Base-by-base conservation (phyloP, 768 basidiomycete species). In the Sporobolomyces pararoseus region DNA sequence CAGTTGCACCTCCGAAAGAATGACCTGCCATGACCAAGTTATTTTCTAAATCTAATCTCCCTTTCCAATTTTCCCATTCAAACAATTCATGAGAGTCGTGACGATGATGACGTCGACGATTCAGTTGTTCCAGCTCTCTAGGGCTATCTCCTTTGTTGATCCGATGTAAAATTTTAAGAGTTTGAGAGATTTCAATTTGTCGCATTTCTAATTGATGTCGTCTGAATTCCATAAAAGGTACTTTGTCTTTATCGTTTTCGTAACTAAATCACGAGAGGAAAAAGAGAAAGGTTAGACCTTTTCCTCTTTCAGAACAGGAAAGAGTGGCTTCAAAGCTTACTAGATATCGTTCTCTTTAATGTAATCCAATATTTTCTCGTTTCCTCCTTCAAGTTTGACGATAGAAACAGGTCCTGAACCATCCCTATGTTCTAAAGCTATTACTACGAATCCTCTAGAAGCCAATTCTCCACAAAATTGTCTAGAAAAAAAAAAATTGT, bases 361-460 rank as follows among this genome's bases (percentile, higher is more conserved):
- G 76, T 91, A 92, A 14, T 84, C 78, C 31, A 81, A 80, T 23
- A 55, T 52, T 5, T 52, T 70, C 60, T 71, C 80, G 71, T 35
- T 78, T 21, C 19, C 71, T 76, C 72, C 80, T 49, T 79, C 70
- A 46, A 79, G 80, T 51, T 82, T 79, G 52, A 83, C 78, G 68
- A 81, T 83, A 6, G 80, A 83, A 4, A 78, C 67, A 0, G 86
- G 86, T 4, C 84, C 87, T 5, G 88, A 87, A 1, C 90, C 91
- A 77, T 94, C 92, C 14, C 87, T 84, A 77, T 93, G 91, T 76
- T 93, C 89, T 29, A 93, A 76, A 7, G 89, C 87, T 51, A 91
- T 82, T 4, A 95, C 90, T 7, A 93, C 86, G 68, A 84, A 87
- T 3, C 92, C 92, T 44, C 87, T 83, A 6, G 88, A 85, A 5